These are phyloP conservation scores for Cryptosporidium bovis DNA, from an alignment of 169 alveolate genomes.

Conservation along the genomic window DNA sequence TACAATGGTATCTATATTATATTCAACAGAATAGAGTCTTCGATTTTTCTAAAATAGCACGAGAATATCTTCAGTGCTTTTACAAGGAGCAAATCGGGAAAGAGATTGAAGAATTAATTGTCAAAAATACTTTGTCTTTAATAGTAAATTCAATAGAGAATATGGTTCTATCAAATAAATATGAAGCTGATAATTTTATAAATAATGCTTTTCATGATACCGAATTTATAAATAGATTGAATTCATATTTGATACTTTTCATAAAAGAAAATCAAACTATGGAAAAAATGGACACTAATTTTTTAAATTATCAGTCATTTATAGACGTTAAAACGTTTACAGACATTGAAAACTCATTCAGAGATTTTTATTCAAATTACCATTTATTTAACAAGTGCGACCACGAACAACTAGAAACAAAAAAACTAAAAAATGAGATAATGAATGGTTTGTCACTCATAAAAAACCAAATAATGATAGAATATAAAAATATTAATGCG, in stretches of 20 bases:
- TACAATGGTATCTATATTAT: slow-evolving; percentile 52
- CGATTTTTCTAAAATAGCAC: slow-evolving; percentile 3
- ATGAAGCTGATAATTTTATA: background rate
- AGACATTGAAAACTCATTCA: slow-evolving; percentile 32
- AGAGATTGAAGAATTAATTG: slow-evolving; percentile 1
- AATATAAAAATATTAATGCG: background rate
- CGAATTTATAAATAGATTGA: slow-evolving; percentile 1
- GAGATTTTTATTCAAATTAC: background rate
- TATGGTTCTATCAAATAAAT: slow-evolving; percentile 46
- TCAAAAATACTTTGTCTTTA: slow-evolving; percentile 8
- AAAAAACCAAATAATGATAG: slow-evolving; percentile 27
- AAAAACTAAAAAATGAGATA: slow-evolving; percentile 21
- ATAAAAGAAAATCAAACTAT: background rate
- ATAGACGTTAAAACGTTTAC: slow-evolving; percentile 25
- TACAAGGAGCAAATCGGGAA: slow-evolving; percentile 1
- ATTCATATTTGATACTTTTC: slow-evolving; percentile 4
- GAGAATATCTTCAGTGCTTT: slow-evolving; percentile 26
- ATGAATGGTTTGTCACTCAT: slow-evolving; percentile 13
- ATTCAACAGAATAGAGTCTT: slow-evolving; percentile 2
- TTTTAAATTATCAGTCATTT: slow-evolving; percentile 20
- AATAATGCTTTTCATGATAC: background rate
- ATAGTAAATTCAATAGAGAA: slow-evolving; percentile 37
- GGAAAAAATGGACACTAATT: background rate
- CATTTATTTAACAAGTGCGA: background rate
- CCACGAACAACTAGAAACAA: background rate